Conservation (phyloP, 306 rosid species). For the Cajanus cajan region DNA sequence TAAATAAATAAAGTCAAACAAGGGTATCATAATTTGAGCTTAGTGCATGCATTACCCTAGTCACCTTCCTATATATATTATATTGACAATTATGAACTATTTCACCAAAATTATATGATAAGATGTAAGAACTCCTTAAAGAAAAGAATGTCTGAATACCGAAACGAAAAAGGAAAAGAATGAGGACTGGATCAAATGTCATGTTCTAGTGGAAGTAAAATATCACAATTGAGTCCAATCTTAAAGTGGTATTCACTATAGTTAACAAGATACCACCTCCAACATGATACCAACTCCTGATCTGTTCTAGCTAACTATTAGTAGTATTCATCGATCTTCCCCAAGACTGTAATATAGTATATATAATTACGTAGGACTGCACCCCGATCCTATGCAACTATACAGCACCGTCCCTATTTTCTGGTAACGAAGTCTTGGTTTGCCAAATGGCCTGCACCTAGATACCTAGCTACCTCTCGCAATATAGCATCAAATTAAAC, state of each 20-base stretch:
- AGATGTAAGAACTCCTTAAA: background rate
- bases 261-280: slow-evolving; percentile 14
- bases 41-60: background rate
- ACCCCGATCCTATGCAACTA: background rate
- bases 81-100: background rate
- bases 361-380: background rate
- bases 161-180: background rate
- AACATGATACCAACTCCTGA: slow-evolving; percentile 15
- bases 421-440: slow-evolving; percentile 23
- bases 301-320: background rate
- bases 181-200: background rate
- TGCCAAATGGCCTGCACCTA: slow-evolving; percentile 33
- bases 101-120: background rate
- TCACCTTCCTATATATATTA: background rate
- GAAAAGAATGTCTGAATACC: background rate
- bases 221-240: background rate
- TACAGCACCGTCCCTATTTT: slow-evolving; percentile 30
- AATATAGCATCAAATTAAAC: background rate
- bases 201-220: background rate
- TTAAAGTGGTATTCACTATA: background rate
- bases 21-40: background rate
- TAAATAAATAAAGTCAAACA: background rate
- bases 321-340: background rate
- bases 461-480: background rate
- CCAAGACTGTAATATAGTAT: no score